Conservation (phyloP, 306 rosid species). For the Calophaca sinica region DNA sequence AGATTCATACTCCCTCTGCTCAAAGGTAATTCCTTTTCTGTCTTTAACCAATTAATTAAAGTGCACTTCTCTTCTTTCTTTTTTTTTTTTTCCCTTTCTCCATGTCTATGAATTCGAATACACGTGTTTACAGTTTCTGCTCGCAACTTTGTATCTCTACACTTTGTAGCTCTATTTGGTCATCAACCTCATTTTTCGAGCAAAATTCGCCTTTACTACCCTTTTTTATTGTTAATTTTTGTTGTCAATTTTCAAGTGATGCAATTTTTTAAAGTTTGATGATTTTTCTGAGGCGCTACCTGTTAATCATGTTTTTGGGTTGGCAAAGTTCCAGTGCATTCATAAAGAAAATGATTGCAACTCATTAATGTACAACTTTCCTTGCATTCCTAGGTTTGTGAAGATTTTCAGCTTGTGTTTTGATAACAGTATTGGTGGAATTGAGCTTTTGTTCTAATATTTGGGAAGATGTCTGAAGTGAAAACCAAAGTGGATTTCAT, state of each 20-base stretch:
- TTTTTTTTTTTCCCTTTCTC: too few relatives aligned
- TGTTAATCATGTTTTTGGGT: conserved; percentile 17
- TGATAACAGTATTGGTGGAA: background rate
- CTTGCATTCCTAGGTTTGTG: background rate
- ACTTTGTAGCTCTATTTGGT: too few relatives aligned
- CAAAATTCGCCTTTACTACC: too few relatives aligned
- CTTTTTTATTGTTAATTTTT: background rate
- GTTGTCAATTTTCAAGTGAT: background rate
- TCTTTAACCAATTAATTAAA: too few relatives aligned
- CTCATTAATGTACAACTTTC: conserved; percentile 20
- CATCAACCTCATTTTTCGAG: too few relatives aligned
- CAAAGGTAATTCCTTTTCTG: too few relatives aligned
- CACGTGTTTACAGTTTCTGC: too few relatives aligned
- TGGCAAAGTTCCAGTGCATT: conserved; percentile 19
- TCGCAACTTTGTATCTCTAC: too few relatives aligned
- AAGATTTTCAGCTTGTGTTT: conserved; percentile 3
- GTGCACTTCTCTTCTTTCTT: too few relatives aligned
- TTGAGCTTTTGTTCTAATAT: conserved; percentile 34
- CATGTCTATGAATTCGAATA: too few relatives aligned
- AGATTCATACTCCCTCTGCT: too few relatives aligned
- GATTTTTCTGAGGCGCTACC: background rate
- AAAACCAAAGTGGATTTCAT: conserved; percentile 50
- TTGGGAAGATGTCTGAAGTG: conserved; percentile 52
- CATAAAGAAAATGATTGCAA: background rate
- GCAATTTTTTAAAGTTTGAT: background rate